Evolutionary conservation across 208 protist species (phyloP).

Genomic region (Leishmania turanica): DNA sequence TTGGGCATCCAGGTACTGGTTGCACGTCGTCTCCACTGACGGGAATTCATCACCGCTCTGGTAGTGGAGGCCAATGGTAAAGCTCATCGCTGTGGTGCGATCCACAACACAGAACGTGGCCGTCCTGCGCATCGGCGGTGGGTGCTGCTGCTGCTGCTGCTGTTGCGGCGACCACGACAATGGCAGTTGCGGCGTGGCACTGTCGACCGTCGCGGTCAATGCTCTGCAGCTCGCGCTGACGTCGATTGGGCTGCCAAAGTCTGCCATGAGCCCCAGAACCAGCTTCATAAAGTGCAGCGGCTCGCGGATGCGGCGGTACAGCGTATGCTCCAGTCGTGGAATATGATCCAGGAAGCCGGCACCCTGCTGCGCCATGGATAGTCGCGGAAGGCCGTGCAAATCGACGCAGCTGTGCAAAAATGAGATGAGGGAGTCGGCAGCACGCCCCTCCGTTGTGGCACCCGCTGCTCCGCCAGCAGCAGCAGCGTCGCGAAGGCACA

Average conservation of each 20-base stretch:
- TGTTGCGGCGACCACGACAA: not conserved
- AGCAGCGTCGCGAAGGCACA: constrained; percentile 26
- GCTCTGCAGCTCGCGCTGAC: constrained; percentile 27
- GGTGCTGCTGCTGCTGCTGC: not conserved
- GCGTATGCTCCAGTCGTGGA: constrained; percentile 37
- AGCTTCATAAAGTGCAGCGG: constrained; percentile 56
- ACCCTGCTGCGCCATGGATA: constrained; percentile 18
- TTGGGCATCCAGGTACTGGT: constrained; percentile 29
- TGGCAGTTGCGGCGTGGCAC: not conserved
- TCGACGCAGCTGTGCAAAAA: constrained; percentile 46
- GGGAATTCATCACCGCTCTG: constrained; percentile 39
- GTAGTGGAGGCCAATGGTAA: constrained; percentile 56
- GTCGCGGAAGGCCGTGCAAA: constrained; percentile 32
- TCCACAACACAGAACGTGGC: constrained; percentile 51
- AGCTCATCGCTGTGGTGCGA: constrained; percentile 32
- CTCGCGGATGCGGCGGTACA: constrained; percentile 36
- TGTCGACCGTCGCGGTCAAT: not conserved
- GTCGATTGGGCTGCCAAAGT: constrained; percentile 45
- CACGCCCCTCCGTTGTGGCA: not conserved
- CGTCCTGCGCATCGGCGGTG: constrained; percentile 12
- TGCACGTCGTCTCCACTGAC: constrained; percentile 44
- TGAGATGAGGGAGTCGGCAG: constrained; percentile 8
- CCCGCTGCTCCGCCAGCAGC: not conserved
- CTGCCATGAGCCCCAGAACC: constrained; percentile 26
- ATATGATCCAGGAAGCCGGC: constrained; percentile 42